These are phyloP conservation scores for Coemansia sp. DNA, from an alignment of 192 early-diverging fungal species.

Conservation along the genomic window DNA sequence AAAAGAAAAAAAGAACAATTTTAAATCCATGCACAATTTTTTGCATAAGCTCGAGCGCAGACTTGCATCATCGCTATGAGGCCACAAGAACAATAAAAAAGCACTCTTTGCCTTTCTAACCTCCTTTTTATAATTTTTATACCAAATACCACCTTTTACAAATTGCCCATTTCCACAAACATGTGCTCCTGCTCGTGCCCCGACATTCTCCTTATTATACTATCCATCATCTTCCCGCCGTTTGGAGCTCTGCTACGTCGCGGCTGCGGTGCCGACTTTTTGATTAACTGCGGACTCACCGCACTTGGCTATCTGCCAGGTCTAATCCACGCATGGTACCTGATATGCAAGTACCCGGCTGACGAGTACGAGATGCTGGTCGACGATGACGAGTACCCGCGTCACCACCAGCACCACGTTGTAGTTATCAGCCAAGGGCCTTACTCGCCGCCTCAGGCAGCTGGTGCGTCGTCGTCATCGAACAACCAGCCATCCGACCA, in stretches of 20 bases:
- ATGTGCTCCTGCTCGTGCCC: slow-evolving; percentile 46
- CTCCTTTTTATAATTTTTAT: not conserved
- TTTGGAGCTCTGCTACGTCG: slow-evolving; percentile 61
- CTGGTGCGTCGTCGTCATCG: slow-evolving; percentile 3
- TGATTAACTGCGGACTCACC: slow-evolving; percentile 72
- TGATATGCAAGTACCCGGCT: slow-evolving; percentile 57
- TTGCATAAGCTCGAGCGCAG: too few species aligned
- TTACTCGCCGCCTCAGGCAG: slow-evolving; percentile 1
- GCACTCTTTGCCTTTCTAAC: too few species aligned
- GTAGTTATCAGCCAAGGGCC: slow-evolving; percentile 28
- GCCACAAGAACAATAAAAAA: too few species aligned
- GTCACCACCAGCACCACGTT: slow-evolving; percentile 32
- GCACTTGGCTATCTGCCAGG: slow-evolving; percentile 70
- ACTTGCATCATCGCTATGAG: too few species aligned
- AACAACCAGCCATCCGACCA: slow-evolving; percentile 9
- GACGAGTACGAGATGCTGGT: slow-evolving; percentile 51
- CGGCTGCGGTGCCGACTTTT: slow-evolving; percentile 62
- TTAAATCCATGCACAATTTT: not conserved
- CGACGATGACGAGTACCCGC: slow-evolving; percentile 35
- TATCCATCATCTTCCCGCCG: slow-evolving; percentile 60
- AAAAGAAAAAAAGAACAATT: not conserved
- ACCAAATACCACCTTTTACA: not conserved
- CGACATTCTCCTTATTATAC: slow-evolving; percentile 46
- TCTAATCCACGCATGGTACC: slow-evolving; percentile 67
- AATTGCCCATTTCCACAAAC: not conserved